These are phyloP conservation scores for Verbena officinalis DNA, from an alignment of 257 asterid species.

Conservation along the genomic window DNA sequence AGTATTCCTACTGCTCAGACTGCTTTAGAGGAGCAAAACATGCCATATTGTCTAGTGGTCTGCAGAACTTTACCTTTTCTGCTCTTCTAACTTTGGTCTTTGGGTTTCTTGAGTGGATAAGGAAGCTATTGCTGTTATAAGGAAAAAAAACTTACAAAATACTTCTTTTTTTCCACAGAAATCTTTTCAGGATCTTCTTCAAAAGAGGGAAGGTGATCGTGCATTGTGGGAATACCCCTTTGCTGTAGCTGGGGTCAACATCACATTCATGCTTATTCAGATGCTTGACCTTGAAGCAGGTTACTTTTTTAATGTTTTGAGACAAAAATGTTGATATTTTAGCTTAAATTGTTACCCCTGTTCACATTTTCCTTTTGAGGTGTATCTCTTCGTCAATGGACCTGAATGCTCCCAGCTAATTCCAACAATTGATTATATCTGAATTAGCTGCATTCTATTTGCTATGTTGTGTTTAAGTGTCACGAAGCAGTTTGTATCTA, in stretches of 20 bases:
- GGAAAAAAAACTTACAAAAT: slow-evolving; percentile 8
- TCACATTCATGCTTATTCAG: slow-evolving; percentile 98
- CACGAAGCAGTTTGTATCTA: slow-evolving; percentile 5
- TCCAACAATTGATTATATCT: not conserved
- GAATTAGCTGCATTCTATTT: slow-evolving; percentile 16
- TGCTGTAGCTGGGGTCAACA: slow-evolving; percentile 99
- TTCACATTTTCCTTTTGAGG: not conserved
- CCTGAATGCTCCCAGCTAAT: slow-evolving; percentile 14
- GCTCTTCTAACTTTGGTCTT: slow-evolving; percentile 1
- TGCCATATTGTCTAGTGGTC: too few relatives aligned
- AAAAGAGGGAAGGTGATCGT: slow-evolving; percentile 92
- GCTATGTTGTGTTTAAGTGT: slow-evolving; percentile 15
- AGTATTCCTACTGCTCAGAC: not conserved
- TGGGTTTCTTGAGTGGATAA: slow-evolving; percentile 4
- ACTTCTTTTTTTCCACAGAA: slow-evolving; percentile 47
- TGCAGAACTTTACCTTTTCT: slow-evolving; percentile 6
- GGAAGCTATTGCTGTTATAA: slow-evolving; percentile 15
- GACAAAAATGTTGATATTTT: slow-evolving; percentile 11
- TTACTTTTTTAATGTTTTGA: slow-evolving; percentile 32
- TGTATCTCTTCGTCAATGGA: slow-evolving; percentile 10
- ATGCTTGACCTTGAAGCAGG: slow-evolving; percentile 99
- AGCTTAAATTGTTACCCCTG: slow-evolving; percentile 6
- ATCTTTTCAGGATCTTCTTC: slow-evolving; percentile 97
- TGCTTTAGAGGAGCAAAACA: too few relatives aligned
- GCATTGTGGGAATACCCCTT: slow-evolving; percentile 99